phyloP scores from a whole-genome alignment of 129 eudicot genomes.

The Logfia minima region DNA sequence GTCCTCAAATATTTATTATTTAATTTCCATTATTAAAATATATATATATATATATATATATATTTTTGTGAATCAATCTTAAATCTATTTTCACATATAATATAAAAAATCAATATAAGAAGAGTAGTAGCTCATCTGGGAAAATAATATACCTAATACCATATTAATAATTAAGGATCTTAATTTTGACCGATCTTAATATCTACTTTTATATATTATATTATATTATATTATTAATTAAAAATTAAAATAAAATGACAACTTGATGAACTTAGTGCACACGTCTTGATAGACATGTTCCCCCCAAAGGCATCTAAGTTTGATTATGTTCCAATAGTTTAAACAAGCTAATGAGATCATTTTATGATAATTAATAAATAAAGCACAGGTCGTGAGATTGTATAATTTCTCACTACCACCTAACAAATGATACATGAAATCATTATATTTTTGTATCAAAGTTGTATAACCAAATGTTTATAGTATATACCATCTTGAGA shows the following conservation, averaged over 20 bases:
- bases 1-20: too few species aligned
- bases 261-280: slow-evolving; percentile 28
- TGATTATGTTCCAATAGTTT: slow-evolving; percentile 11
- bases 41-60: too few species aligned
- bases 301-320: slow-evolving; percentile 23
- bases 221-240: background rate
- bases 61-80: background rate
- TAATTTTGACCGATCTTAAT: background rate
- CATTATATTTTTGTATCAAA: background rate
- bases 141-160: slow-evolving; percentile 26
- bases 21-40: background rate
- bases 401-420: background rate
- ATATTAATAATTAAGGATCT: slow-evolving; percentile 10
- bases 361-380: background rate
- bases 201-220: background rate
- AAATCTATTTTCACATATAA: background rate
- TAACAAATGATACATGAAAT: background rate
- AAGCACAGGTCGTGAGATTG: background rate
- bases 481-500: background rate
- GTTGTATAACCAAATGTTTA: background rate
- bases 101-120: background rate
- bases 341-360: slow-evolving; percentile 16
- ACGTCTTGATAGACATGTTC: slow-evolving; percentile 43
- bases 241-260: too few species aligned
- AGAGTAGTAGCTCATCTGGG: slow-evolving; percentile 12